These are phyloP conservation scores for Nannochloris sp. DNA, from an alignment of 139 green algal genomes.

Conservation along the genomic window DNA sequence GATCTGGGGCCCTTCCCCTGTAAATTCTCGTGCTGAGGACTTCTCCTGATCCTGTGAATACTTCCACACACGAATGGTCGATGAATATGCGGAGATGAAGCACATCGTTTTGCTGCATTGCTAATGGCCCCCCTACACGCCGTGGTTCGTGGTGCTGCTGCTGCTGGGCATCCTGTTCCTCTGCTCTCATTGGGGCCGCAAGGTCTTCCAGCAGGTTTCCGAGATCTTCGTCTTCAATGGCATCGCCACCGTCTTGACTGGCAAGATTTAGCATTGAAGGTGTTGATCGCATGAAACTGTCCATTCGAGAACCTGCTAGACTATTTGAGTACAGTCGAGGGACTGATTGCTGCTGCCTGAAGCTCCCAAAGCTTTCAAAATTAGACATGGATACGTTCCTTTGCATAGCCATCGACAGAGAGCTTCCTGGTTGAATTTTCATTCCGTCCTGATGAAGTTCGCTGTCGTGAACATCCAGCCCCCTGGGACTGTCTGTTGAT, in stretches of 20 bases:
- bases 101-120: slow-evolving; percentile 15
- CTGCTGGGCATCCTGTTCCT: neutral
- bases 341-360: too few species aligned
- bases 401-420: neutral
- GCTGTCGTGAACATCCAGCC: too few species aligned
- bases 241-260: neutral
- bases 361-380: neutral
- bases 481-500: too few species aligned
- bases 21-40: slow-evolving; percentile 70
- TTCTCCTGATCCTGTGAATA: slow-evolving; percentile 32
- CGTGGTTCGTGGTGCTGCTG: slow-evolving; percentile 13
- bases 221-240: slow-evolving; percentile 12
- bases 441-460: too few species aligned
- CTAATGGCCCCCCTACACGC: slow-evolving; percentile 48
- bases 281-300: neutral
- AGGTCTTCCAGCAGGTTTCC: slow-evolving; percentile 27
- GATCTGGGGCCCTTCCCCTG: slow-evolving; percentile 28
- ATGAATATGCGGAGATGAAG: slow-evolving; percentile 64
- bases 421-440: neutral
- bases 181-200: slow-evolving; percentile 21
- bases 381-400: neutral
- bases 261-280: neutral
- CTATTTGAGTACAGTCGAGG: too few species aligned
- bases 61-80: slow-evolving; percentile 64
- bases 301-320: neutral